Evolutionary conservation across 225 moss, liverwort and hornwort species (phyloP).

Genomic region (Sphagnum tenellum): DNA sequence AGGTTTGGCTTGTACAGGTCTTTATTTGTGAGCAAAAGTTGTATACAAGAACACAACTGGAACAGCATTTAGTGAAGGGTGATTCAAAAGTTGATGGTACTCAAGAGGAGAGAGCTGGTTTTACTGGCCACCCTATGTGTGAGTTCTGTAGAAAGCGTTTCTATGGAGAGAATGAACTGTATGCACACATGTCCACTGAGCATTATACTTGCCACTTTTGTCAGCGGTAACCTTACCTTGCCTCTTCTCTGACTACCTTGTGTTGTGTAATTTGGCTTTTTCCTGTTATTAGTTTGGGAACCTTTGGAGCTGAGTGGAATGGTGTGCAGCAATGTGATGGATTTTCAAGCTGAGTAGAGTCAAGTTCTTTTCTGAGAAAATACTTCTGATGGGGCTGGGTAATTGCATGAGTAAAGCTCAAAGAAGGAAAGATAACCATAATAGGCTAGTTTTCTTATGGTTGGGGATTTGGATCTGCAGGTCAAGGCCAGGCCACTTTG

Average conservation of each 20-base stretch:
- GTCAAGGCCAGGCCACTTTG: slow-evolving; percentile 82
- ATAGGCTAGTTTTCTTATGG: too few relatives aligned
- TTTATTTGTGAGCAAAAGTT: slow-evolving; percentile 90
- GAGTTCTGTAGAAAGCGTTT: slow-evolving; percentile 92
- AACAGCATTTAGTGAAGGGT: slow-evolving; percentile 70
- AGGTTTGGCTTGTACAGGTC: slow-evolving; percentile 37
- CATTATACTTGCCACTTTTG: slow-evolving; percentile 97
- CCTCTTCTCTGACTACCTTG: too few relatives aligned
- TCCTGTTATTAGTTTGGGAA: too few relatives aligned
- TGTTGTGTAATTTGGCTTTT: too few relatives aligned
- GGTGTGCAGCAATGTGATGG: too few relatives aligned
- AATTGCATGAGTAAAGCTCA: too few relatives aligned
- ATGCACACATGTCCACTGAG: slow-evolving; percentile 93
- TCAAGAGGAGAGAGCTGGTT: slow-evolving; percentile 94
- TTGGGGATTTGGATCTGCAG: slow-evolving; percentile 30
- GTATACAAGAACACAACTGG: slow-evolving; percentile 70
- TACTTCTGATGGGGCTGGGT: too few relatives aligned
- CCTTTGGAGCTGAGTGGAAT: too few relatives aligned
- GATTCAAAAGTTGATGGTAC: slow-evolving; percentile 97
- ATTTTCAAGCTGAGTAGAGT: too few relatives aligned
- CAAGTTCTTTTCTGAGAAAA: too few relatives aligned
- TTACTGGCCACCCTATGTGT: slow-evolving; percentile 89
- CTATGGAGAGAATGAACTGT: slow-evolving; percentile 96
- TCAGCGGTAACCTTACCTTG: slow-evolving; percentile 44
- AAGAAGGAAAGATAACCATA: too few relatives aligned